phyloP scores from a whole-genome alignment of 352 stramenopile genomes.

The Phytophthora pseudosyringae region DNA sequence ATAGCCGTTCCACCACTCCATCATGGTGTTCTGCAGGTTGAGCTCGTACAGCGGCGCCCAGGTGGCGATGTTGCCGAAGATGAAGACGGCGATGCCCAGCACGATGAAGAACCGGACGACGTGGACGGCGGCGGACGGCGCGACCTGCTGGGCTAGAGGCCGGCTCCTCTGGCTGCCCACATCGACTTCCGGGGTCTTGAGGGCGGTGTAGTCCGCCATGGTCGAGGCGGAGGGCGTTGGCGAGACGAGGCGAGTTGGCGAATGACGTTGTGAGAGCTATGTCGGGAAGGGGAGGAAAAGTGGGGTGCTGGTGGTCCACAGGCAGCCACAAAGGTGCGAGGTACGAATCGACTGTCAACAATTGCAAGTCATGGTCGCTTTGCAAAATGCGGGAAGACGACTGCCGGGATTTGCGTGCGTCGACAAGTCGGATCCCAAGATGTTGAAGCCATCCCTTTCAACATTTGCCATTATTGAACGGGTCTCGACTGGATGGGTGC shows the following conservation, averaged over 20 bases:
- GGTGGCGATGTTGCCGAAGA: conserved; percentile 71
- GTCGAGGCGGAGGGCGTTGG: neutral
- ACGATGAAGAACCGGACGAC: conserved; percentile 42
- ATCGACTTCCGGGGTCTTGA: conserved; percentile 41
- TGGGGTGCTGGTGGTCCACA: conserved; percentile 27
- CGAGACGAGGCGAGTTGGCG: conserved; percentile 17
- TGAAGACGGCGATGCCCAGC: conserved; percentile 47
- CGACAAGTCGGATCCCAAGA: conserved; percentile 3
- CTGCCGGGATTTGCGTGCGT: conserved; percentile 18
- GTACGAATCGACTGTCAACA: neutral
- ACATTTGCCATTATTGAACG: conserved; percentile 15
- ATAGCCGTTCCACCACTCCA: conserved; percentile 68
- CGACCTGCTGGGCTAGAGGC: neutral
- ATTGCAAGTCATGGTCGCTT: neutral
- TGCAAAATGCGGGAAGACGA: conserved; percentile 4
- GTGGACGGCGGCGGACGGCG: conserved; percentile 30
- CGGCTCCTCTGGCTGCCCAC: conserved; percentile 5
- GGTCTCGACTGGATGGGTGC: too few species aligned
- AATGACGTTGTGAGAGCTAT: conserved; percentile 20
- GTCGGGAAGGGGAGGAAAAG: conserved; percentile 4
- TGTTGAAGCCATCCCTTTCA: conserved; percentile 1
- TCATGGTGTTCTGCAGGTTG: conserved; percentile 57
- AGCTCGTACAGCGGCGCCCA: conserved; percentile 63
- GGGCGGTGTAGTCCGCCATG: conserved; percentile 37
- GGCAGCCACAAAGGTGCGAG: conserved; percentile 13